These are phyloP conservation scores for Combretum micranthum DNA, from an alignment of 345 rosid species.

Conservation along the genomic window DNA sequence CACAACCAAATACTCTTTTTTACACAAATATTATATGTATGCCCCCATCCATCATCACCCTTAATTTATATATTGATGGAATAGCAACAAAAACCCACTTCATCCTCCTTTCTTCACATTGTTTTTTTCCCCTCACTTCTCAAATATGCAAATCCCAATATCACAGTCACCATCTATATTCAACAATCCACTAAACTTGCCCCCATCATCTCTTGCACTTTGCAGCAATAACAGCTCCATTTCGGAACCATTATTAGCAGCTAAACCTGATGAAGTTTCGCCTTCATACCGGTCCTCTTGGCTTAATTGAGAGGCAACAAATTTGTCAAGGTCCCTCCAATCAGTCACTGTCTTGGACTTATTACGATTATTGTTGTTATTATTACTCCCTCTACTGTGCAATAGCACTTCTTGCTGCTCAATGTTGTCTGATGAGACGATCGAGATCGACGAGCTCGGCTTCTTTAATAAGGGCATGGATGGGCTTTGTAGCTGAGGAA, in stretches of 20 bases:
- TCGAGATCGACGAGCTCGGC: conserved; percentile 34
- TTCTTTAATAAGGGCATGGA: conserved; percentile 53
- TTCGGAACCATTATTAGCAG: conserved; percentile 16
- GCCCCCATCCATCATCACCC: conserved; percentile 14
- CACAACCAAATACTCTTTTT: conserved; percentile 15
- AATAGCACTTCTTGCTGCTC: background rate
- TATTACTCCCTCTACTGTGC: conserved; percentile 5
- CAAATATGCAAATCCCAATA: conserved; percentile 53
- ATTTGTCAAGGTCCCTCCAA: conserved; percentile 84
- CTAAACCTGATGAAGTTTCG: conserved; percentile 19
- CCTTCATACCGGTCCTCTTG: conserved; percentile 50
- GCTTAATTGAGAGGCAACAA: conserved; percentile 88
- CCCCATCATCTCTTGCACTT: conserved; percentile 19
- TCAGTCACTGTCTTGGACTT: conserved; percentile 47
- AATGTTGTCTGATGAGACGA: conserved; percentile 21
- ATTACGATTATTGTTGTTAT: conserved; percentile 5
- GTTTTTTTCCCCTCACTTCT: conserved; percentile 23
- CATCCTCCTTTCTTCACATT: background rate
- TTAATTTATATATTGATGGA: background rate
- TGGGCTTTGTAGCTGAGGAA: conserved; percentile 92
- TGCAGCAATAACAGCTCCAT: conserved; percentile 31
- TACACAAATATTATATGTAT: conserved; percentile 17
- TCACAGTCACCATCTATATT: conserved; percentile 37
- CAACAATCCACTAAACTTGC: conserved; percentile 40
- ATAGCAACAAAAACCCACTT: background rate